Conservation (phyloP, 2,329 filamentous ascomycete species). For the Paracoccidioides lutzii region DNA sequence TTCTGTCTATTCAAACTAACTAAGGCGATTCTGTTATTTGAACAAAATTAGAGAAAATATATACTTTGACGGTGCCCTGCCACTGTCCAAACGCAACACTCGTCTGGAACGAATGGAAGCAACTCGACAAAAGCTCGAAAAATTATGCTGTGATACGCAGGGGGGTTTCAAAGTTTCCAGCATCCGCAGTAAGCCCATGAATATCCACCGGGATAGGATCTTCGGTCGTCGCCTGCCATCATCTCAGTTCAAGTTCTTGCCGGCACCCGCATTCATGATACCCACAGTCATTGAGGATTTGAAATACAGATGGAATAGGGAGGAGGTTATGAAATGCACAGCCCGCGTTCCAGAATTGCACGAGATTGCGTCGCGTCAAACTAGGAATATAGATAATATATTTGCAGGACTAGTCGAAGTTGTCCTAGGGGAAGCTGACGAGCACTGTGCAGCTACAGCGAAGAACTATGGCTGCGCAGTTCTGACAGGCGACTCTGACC, state of each 20-base stretch:
- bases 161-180: constrained; percentile 15
- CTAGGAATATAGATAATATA: constrained; percentile 10
- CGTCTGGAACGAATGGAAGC: constrained; percentile 49
- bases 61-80: constrained; percentile 78
- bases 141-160: constrained; percentile 30
- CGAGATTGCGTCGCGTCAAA: not conserved
- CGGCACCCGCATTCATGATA: constrained; percentile 58
- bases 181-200: constrained; percentile 1
- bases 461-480: constrained; percentile 44
- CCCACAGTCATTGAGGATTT: constrained; percentile 63
- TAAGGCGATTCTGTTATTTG: not conserved
- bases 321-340: constrained; percentile 11
- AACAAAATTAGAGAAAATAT: constrained; percentile 45
- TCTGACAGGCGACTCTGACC: constrained; percentile 77
- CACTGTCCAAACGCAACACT: constrained; percentile 49
- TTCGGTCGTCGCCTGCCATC: constrained; percentile 17
- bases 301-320: constrained; percentile 22
- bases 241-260: constrained; percentile 25
- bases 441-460: constrained; percentile 58
- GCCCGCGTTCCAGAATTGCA: constrained; percentile 21
- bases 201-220: constrained; percentile 14
- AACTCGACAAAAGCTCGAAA: constrained; percentile 44
- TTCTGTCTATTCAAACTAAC: not conserved
- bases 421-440: constrained; percentile 75
- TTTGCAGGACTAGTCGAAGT: constrained; percentile 38